phyloP scores from a whole-genome alignment of 192 early-diverging fungal species.

The Coemansia sp. region DNA sequence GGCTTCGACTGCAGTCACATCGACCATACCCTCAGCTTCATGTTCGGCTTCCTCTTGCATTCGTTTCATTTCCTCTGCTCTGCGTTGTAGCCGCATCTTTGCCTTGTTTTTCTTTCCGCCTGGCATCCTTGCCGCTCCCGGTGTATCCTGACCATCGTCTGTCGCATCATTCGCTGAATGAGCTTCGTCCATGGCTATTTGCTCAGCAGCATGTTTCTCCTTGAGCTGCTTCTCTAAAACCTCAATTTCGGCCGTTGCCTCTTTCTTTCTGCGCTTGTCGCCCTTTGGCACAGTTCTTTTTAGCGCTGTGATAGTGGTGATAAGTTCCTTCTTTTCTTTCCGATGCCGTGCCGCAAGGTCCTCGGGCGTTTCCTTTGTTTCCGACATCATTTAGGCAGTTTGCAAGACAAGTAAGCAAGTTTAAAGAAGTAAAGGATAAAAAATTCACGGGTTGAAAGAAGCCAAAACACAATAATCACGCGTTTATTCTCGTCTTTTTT shows the following conservation, averaged over 20 bases:
- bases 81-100: conserved; percentile 61
- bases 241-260: conserved; percentile 68
- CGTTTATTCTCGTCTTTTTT: no score
- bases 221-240: conserved; percentile 63
- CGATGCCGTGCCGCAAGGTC: conserved; percentile 72
- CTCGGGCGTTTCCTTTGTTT: conserved; percentile 42
- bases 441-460: background rate
- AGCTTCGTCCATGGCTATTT: conserved; percentile 30
- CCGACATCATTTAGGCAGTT: conserved; percentile 7
- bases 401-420: conserved; percentile 1
- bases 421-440: background rate
- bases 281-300: conserved; percentile 75
- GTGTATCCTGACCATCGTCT: background rate
- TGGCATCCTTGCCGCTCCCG: conserved; percentile 13
- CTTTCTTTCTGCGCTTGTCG: conserved; percentile 87
- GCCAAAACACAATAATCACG: no score
- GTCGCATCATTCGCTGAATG: background rate
- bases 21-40: conserved; percentile 73
- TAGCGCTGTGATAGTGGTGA: conserved; percentile 65
- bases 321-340: conserved; percentile 73
- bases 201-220: conserved; percentile 63
- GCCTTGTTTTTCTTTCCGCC: conserved; percentile 59
- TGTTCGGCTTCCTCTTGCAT: conserved; percentile 69
- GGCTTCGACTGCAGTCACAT: conserved; percentile 72
- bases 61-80: conserved; percentile 68